Evolutionary conservation across 495 filamentous ascomycete genomes (phyloP).

Genomic region (Aspergillus panamensis): DNA sequence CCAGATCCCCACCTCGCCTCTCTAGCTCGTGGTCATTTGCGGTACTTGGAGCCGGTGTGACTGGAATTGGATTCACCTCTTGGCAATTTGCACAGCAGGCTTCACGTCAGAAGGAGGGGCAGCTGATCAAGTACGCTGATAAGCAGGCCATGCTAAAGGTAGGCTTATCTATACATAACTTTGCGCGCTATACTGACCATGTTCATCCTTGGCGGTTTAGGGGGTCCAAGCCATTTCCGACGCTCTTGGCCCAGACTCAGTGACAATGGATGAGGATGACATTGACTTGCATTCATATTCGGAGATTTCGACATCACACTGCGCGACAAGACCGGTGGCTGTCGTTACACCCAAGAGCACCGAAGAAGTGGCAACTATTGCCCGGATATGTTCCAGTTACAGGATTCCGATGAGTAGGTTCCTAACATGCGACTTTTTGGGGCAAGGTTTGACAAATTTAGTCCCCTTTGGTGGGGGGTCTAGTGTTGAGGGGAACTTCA

Average conservation of each 20-base stretch:
- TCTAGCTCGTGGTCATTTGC: background rate
- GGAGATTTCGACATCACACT: slow-evolving; percentile 75
- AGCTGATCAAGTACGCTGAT: slow-evolving; percentile 10
- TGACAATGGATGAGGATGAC: slow-evolving; percentile 74
- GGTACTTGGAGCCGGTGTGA: slow-evolving; percentile 3
- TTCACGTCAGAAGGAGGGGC: background rate
- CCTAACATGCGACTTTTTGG: background rate
- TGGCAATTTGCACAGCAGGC: slow-evolving; percentile 1
- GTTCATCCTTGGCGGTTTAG: no score
- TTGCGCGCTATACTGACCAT: no score
- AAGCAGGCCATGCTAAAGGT: slow-evolving; percentile 14
- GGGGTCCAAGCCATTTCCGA: slow-evolving; percentile 49
- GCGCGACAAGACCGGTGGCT: slow-evolving; percentile 62
- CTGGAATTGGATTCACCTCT: background rate
- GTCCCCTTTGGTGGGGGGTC: slow-evolving; percentile 72
- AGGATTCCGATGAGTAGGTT: slow-evolving; percentile 61
- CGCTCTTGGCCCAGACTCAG: slow-evolving; percentile 58
- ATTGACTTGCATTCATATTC: slow-evolving; percentile 72
- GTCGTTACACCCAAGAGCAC: slow-evolving; percentile 70
- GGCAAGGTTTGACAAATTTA: background rate
- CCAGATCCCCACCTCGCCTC: background rate
- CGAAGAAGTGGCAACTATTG: slow-evolving; percentile 66
- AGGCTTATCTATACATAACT: background rate
- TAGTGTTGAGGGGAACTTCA: slow-evolving; percentile 76
- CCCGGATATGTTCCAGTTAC: slow-evolving; percentile 69